phyloP scores from a whole-genome alignment of 345 rosid species.

The Populus pruinosa region DNA sequence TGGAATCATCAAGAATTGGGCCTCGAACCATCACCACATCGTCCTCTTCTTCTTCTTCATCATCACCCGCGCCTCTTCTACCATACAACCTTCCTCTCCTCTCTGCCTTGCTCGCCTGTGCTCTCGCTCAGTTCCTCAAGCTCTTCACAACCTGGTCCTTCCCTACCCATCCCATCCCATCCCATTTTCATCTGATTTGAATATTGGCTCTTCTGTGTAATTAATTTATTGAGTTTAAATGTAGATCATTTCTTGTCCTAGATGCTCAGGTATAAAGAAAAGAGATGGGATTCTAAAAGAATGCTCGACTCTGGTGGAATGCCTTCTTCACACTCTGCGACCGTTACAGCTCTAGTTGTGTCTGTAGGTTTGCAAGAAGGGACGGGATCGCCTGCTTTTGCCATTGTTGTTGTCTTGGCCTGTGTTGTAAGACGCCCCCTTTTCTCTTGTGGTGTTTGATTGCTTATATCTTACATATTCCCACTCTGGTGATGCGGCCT shows the following conservation, averaged over 20 bases:
- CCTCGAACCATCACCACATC: neutral
- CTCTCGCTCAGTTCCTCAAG: conserved; percentile 95
- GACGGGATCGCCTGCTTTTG: conserved; percentile 69
- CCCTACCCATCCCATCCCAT: neutral
- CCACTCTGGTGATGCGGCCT: neutral
- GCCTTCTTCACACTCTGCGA: conserved; percentile 97
- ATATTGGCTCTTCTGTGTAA: neutral
- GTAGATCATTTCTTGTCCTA: conserved; percentile 11
- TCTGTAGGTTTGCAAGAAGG: conserved; percentile 84
- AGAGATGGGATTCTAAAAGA: conserved; percentile 88
- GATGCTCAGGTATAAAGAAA: conserved; percentile 93
- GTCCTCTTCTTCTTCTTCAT: conserved; percentile 41
- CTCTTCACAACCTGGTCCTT: conserved; percentile 90
- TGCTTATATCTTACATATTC: neutral
- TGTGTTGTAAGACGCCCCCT: conserved; percentile 58
- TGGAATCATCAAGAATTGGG: conserved; percentile 9
- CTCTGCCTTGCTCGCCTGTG: conserved; percentile 84
- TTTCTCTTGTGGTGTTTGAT: neutral
- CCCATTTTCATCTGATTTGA: neutral
- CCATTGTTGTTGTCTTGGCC: conserved; percentile 78
- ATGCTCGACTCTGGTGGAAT: conserved; percentile 91
- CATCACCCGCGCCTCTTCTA: conserved; percentile 25
- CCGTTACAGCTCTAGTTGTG: conserved; percentile 83
- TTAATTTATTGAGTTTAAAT: neutral
- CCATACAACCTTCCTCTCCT: conserved; percentile 75